A percentile compares a stretch with the other conserved stretches of the same genome.
phyloP scores from a whole-genome alignment of 2,329 filamentous ascomycete species.

The Fusarium chuoi region DNA sequence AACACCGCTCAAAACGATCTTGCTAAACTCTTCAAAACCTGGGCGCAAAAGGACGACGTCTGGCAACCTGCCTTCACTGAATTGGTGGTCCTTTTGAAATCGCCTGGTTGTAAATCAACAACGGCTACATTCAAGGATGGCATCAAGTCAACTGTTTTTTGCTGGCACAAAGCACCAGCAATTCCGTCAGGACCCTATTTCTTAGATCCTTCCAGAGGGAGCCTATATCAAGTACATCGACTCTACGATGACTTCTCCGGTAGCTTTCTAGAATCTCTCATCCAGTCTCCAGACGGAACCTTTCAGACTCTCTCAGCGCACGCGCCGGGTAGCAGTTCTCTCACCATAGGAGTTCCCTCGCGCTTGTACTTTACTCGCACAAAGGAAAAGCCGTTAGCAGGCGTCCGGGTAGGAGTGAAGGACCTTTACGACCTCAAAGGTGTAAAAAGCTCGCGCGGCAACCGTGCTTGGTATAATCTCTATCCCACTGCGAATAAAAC shows the following conservation, averaged over 20 bases:
- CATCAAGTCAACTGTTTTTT: not conserved
- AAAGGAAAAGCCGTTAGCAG: not conserved
- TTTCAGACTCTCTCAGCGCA: not conserved
- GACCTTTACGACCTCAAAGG: slow-evolving; percentile 26
- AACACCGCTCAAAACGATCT: not conserved
- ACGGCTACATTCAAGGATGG: not conserved
- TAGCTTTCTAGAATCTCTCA: not conserved
- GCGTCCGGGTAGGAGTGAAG: slow-evolving; percentile 16
- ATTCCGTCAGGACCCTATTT: not conserved
- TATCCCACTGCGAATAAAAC: not conserved
- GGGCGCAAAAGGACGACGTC: not conserved
- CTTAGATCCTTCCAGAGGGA: rapidly evolving
- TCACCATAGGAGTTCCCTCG: not conserved
- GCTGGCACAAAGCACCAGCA: not conserved
- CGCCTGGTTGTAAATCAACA: not conserved
- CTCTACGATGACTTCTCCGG: not conserved
- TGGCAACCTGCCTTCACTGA: not conserved
- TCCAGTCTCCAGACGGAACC: not conserved
- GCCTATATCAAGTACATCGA: not conserved
- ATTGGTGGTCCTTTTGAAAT: not conserved
- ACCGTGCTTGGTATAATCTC: slow-evolving; percentile 18
- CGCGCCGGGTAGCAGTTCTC: not conserved
- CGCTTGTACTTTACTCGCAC: slow-evolving; percentile 6
- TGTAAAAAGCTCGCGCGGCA: slow-evolving; percentile 16
- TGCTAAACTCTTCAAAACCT: rapidly evolving